Evolutionary conservation across 305 asterid species (phyloP).

Genomic region (Fraxinus greggii): DNA sequence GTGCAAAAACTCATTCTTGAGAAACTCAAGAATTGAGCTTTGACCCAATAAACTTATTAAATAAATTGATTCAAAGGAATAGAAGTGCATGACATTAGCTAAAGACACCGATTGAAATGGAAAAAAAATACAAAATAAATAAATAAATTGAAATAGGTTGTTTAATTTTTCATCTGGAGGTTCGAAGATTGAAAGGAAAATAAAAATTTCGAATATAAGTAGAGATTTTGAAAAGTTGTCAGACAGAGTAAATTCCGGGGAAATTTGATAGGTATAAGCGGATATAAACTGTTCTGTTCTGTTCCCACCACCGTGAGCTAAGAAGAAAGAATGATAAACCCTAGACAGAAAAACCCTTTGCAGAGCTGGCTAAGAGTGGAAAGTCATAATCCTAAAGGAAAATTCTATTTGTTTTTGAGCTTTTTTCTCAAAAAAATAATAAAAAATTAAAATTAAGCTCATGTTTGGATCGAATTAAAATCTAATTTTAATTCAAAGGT

Average conservation of each 20-base stretch:
- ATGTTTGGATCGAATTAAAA: too few species aligned
- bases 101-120: neutral
- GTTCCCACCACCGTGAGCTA: neutral
- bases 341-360: constrained; percentile 16
- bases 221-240: neutral
- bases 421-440: too few species aligned
- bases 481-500: too few species aligned
- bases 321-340: constrained; percentile 17
- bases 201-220: neutral
- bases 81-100: constrained; percentile 28
- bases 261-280: neutral
- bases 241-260: neutral
- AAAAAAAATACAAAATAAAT: neutral
- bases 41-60: constrained; percentile 16
- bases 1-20: constrained; percentile 34
- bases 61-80: constrained; percentile 19
- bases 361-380: neutral
- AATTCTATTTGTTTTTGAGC: too few species aligned
- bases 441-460: too few species aligned
- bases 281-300: neutral
- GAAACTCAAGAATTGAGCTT: constrained; percentile 21
- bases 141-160: neutral
- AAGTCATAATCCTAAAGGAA: too few species aligned
- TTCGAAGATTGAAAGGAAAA: neutral
- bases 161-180: neutral